phyloP scores from a whole-genome alignment of 2,329 filamentous ascomycete species.

The Cercospora berteroae region DNA sequence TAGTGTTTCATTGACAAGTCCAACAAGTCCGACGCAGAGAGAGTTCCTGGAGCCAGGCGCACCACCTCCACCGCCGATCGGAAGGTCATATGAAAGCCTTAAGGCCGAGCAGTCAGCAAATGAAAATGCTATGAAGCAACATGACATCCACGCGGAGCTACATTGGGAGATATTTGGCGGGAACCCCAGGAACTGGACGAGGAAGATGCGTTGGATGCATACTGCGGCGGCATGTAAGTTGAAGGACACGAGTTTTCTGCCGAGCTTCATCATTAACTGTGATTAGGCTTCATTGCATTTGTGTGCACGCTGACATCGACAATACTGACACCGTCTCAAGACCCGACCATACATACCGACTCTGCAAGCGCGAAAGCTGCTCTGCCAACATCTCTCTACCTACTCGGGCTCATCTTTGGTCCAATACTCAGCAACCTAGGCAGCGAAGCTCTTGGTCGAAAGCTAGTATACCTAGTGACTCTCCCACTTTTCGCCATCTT shows the following conservation, averaged over 20 bases:
- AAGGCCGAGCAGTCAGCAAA: neutral
- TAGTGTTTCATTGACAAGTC: neutral
- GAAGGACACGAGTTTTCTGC: constrained; percentile 38
- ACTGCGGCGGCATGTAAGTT: constrained; percentile 34
- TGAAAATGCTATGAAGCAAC: neutral
- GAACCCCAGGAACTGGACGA: constrained; percentile 44
- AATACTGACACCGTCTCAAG: constrained; percentile 16
- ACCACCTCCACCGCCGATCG: neutral
- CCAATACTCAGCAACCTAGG: constrained; percentile 65
- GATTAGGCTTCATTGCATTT: neutral
- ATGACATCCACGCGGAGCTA: constrained; percentile 18
- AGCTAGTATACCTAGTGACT: constrained; percentile 66
- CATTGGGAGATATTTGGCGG: constrained; percentile 17
- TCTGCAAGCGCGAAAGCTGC: constrained; percentile 54
- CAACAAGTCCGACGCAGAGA: neutral
- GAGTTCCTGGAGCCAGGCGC: neutral
- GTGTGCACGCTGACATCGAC: constrained; percentile 24
- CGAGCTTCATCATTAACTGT: neutral
- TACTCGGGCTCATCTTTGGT: constrained; percentile 63
- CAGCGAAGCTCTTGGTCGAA: constrained; percentile 67
- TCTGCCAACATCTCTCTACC: constrained; percentile 58
- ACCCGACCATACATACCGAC: constrained; percentile 45
- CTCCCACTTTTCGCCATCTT: constrained; percentile 62
- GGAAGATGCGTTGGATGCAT: constrained; percentile 36
- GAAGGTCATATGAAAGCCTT: neutral